Evolutionary conservation across 768 basidiomycete species (phyloP).

Genomic region (Phlebiopsis gigantea): DNA sequence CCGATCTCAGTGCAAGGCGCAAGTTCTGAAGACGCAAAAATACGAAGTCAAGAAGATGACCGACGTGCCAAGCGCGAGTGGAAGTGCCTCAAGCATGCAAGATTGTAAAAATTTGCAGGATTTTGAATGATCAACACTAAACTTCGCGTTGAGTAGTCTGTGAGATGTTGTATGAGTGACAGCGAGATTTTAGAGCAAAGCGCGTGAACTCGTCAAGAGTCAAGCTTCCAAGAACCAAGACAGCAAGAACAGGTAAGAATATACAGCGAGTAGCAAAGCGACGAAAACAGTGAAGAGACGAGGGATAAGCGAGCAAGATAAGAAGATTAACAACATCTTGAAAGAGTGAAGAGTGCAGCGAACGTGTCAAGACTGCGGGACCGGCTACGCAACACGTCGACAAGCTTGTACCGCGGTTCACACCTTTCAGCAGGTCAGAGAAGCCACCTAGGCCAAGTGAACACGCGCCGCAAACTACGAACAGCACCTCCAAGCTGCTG

Average conservation of each 20-base stretch:
- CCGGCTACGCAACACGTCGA: no score
- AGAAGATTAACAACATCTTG: background rate
- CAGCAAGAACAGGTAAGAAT: slow-evolving; percentile 14
- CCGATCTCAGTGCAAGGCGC: background rate
- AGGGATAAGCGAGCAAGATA: background rate
- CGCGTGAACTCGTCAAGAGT: background rate
- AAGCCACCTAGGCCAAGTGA: background rate
- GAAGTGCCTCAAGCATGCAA: background rate
- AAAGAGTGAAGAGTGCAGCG: background rate
- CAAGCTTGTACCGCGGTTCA: background rate
- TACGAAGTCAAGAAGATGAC: background rate
- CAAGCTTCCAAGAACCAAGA: background rate
- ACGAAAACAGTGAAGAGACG: background rate
- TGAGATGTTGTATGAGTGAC: background rate
- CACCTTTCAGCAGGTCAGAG: no score
- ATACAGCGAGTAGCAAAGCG: background rate
- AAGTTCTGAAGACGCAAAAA: background rate
- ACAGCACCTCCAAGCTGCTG: background rate
- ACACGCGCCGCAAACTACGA: background rate
- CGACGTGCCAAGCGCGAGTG: background rate
- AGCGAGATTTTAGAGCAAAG: background rate
- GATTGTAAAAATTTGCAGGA: background rate
- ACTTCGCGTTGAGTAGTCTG: background rate
- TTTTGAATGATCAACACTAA: background rate
- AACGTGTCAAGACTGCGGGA: background rate